Evolutionary conservation across 148 eudicot species (phyloP).

Genomic region (Linanthus parryae): DNA sequence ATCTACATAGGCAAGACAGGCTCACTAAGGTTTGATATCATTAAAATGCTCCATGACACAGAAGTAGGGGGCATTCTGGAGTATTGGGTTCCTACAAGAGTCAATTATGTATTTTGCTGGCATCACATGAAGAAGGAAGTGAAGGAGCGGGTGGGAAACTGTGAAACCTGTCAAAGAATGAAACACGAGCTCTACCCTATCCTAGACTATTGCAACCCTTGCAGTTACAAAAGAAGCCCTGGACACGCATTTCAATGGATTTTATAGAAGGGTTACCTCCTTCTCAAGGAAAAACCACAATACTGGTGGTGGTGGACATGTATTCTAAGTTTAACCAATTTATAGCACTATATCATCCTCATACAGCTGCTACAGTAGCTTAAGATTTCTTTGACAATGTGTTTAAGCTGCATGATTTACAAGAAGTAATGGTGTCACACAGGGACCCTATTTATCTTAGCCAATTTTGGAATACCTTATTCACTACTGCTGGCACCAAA

Average conservation of each 20-base stretch:
- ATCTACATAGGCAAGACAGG: too few relatives aligned
- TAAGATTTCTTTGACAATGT: not conserved
- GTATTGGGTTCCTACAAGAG: not conserved
- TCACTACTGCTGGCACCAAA: not conserved
- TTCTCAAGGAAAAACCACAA: not conserved
- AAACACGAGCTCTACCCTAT: not conserved
- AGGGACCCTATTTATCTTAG: not conserved
- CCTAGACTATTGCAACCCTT: not conserved
- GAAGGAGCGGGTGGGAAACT: not conserved
- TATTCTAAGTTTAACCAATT: slow-evolving; percentile 2
- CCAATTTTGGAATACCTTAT: not conserved
- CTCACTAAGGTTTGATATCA: too few relatives aligned
- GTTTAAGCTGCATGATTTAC: slow-evolving; percentile 1
- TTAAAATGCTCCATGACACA: too few relatives aligned
- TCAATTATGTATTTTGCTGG: not conserved
- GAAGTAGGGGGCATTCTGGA: too few relatives aligned
- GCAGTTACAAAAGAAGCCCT: not conserved
- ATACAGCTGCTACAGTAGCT: not conserved
- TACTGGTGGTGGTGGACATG: not conserved
- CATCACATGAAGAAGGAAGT: not conserved
- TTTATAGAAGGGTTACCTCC: slow-evolving; percentile 4
- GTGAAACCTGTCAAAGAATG: not conserved
- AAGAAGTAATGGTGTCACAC: not conserved
- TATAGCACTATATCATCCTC: not conserved
- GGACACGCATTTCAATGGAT: not conserved